These are phyloP conservation scores for Trichopus zeylanicus DNA, from an alignment of 116 monocot genomes.

Conservation along the genomic window DNA sequence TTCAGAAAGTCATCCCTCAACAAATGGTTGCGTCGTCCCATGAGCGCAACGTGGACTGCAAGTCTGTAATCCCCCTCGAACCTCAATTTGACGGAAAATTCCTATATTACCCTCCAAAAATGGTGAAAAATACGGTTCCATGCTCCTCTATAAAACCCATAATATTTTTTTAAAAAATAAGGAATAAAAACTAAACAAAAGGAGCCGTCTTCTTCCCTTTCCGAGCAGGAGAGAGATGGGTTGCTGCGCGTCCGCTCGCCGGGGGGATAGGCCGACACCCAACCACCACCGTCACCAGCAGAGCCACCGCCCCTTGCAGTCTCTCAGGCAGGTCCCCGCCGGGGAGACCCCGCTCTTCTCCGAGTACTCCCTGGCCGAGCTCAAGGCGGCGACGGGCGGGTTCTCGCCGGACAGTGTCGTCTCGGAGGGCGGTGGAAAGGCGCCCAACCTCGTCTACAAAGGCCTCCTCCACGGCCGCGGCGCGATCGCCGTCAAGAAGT, in stretches of 20 bases:
- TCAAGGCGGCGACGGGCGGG: constrained; percentile 61
- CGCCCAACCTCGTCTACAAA: constrained; percentile 82
- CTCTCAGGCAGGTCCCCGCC: constrained; percentile 5
- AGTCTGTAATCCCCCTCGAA: no score
- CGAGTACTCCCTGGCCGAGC: constrained; percentile 64
- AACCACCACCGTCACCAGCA: constrained; percentile 5
- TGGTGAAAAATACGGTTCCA: no score
- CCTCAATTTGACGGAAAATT: no score
- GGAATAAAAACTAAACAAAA: no score
- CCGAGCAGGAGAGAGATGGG: no score
- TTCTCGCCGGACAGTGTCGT: constrained; percentile 81
- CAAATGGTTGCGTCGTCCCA: no score
- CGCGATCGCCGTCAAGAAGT: constrained; percentile 97
- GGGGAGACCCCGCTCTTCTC: constrained; percentile 19
- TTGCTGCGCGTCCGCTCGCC: not conserved
- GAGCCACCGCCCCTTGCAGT: constrained; percentile 24
- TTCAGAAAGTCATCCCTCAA: no score
- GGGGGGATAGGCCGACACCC: not conserved
- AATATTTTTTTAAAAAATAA: no score
- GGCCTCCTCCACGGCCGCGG: constrained; percentile 59
- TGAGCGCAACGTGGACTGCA: no score
- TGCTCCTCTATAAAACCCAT: no score
- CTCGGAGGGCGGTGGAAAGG: constrained; percentile 87
- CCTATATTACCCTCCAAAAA: no score
- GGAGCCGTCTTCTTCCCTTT: no score